Percentiles rank a stretch among this genome's conserved stretches.
These are phyloP conservation scores for Exophiala sp. DNA, from an alignment of 2,329 filamentous ascomycete genomes.

Conservation along the genomic window DNA sequence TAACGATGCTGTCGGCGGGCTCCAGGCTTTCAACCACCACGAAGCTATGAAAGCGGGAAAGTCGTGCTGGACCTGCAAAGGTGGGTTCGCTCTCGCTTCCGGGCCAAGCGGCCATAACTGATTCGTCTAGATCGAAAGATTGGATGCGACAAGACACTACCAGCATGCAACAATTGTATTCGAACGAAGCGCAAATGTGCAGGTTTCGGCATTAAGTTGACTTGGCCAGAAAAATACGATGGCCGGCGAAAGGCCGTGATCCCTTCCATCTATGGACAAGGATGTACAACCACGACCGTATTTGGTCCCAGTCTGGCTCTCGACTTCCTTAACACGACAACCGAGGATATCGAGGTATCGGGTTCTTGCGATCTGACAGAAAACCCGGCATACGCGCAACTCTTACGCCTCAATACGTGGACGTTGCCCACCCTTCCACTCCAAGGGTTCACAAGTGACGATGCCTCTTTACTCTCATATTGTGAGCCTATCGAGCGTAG, in stretches of 20 bases:
- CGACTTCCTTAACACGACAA: conserved; percentile 1
- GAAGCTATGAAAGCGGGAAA: conserved; percentile 35
- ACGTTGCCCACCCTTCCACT: not conserved
- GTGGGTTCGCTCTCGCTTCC: not conserved
- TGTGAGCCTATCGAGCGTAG: not conserved
- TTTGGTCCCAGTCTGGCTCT: not conserved
- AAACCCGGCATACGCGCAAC: not conserved
- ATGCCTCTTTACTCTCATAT: not conserved
- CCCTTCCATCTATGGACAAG: not conserved
- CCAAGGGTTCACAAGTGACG: not conserved
- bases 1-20: no score
- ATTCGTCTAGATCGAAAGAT: conserved; percentile 2
- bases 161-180: conserved; percentile 6
- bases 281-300: not conserved
- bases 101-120: not conserved
- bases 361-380: not conserved
- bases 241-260: not conserved
- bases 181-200: conserved; percentile 1
- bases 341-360: not conserved
- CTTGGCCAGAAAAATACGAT: conserved; percentile 4
- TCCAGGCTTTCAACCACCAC: conserved; percentile 53
- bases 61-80: conserved; percentile 7
- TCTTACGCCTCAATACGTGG: not conserved
- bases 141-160: conserved; percentile 3
- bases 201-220: not conserved